Conservation (phyloP, 1,139 yeast species). For the Suhomyces wounanorum region DNA sequence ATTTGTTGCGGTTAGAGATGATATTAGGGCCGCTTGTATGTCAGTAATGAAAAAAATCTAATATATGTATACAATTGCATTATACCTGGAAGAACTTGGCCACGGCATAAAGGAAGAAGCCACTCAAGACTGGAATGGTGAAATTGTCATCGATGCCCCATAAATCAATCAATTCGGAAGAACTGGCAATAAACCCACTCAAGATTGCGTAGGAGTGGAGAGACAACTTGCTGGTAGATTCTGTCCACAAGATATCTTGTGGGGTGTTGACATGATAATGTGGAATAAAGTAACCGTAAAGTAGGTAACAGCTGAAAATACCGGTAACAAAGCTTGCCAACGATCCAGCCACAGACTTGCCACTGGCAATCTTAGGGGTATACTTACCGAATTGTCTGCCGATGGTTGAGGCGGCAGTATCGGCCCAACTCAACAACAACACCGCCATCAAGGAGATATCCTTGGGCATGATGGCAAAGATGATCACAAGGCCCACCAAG, state of each 20-base stretch:
- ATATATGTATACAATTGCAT: not conserved
- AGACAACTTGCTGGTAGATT: conserved; percentile 57
- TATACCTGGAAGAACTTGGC: conserved; percentile 25
- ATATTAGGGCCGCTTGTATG: conserved; percentile 1
- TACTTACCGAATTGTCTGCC: conserved; percentile 83
- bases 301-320: conserved; percentile 57
- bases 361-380: conserved; percentile 73
- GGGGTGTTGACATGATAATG: conserved; percentile 47
- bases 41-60: not conserved
- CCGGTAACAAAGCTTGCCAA: conserved; percentile 84
- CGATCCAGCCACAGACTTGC: conserved; percentile 87
- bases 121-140: conserved; percentile 87
- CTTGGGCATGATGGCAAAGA: conserved; percentile 70
- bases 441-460: conserved; percentile 80
- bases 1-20: not conserved
- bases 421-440: conserved; percentile 90
- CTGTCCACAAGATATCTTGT: conserved; percentile 64
- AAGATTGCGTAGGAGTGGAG: conserved; percentile 55
- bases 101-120: conserved; percentile 56
- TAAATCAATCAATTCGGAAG: conserved; percentile 80
- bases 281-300: conserved; percentile 77
- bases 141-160: conserved; percentile 86
- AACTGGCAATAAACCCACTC: conserved; percentile 79
- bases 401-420: conserved; percentile 92
- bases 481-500: conserved; percentile 71